Evolutionary conservation across 2,329 filamentous ascomycete species (phyloP).

Genomic region (Ambrosiella cleistominuta): DNA sequence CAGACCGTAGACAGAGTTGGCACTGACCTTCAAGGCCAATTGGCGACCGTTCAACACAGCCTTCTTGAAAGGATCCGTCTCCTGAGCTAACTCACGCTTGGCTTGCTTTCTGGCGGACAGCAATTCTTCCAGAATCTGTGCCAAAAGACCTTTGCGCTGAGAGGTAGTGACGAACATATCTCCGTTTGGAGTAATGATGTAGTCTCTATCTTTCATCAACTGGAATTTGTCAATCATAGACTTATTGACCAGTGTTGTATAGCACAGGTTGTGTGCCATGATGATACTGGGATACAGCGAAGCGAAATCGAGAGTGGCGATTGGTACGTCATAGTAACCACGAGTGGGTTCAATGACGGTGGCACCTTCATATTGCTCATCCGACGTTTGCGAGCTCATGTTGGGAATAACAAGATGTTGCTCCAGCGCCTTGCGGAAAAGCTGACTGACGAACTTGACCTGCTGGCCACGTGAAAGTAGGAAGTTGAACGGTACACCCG

Average conservation of each 20-base stretch:
- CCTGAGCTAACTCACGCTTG: constrained; percentile 71
- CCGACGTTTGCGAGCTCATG: constrained; percentile 47
- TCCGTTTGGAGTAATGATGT: constrained; percentile 87
- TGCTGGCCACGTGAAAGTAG: constrained; percentile 85
- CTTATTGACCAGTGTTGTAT: constrained; percentile 70
- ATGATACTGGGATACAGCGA: constrained; percentile 98
- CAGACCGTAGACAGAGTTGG: constrained; percentile 94
- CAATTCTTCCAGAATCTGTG: constrained; percentile 90
- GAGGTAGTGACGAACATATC: constrained; percentile 83
- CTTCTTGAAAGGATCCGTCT: constrained; percentile 94
- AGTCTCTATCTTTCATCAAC: constrained; percentile 78
- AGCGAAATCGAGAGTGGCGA: constrained; percentile 95
- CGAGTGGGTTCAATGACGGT: constrained; percentile 92
- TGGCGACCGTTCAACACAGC: constrained; percentile 95
- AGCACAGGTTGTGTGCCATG: constrained; percentile 95
- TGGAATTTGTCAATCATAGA: constrained; percentile 61
- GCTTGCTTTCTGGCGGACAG: constrained; percentile 84
- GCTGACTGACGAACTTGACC: constrained; percentile 91
- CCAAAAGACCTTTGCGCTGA: constrained; percentile 75
- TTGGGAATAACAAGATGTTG: constrained; percentile 92
- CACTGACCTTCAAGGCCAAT: constrained; percentile 85
- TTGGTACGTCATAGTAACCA: constrained; percentile 86
- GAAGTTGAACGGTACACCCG: constrained; percentile 92
- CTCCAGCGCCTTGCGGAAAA: constrained; percentile 87
- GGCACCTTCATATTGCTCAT: constrained; percentile 85